Evolutionary conservation across 1,284 basidiomycete species (phyloP).

Genomic region (Trametes sp.): DNA sequence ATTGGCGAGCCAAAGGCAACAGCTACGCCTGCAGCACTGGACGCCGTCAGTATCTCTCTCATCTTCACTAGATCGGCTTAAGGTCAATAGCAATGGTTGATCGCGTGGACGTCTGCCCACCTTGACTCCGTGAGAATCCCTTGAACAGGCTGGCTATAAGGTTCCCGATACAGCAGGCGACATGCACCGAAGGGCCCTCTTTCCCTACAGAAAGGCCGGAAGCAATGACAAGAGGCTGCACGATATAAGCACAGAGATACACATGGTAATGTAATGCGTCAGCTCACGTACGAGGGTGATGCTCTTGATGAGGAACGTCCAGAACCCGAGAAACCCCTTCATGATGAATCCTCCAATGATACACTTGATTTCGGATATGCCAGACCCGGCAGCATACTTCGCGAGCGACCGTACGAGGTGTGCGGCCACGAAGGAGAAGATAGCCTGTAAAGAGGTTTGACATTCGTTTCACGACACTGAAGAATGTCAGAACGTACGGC

Average conservation of each 20-base stretch:
- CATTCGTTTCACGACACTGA: not conserved
- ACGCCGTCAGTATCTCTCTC: constrained; percentile 94
- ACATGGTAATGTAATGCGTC: not conserved
- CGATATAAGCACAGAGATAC: not conserved
- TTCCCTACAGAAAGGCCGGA: constrained; percentile 98
- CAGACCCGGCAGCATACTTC: constrained; percentile 96
- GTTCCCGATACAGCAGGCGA: constrained; percentile 93
- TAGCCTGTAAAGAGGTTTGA: constrained; percentile 53
- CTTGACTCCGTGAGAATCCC: constrained; percentile 88
- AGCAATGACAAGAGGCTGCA: constrained; percentile 94
- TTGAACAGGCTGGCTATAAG: constrained; percentile 86
- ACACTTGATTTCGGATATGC: constrained; percentile 99
- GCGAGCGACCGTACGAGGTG: constrained; percentile 91
- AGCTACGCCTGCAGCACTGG: constrained; percentile 96
- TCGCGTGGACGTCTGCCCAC: constrained; percentile 47
- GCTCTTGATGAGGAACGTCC: constrained; percentile 92
- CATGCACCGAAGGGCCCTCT: constrained; percentile 98
- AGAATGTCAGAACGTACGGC: constrained; percentile 67
- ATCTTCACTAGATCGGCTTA: constrained; percentile 77
- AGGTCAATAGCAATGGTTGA: not conserved
- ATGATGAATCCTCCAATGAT: constrained; percentile 98
- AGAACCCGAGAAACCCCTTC: constrained; percentile 91
- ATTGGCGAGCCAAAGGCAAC: constrained; percentile 98
- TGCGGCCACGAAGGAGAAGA: constrained; percentile 86
- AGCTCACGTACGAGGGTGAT: constrained; percentile 81